A percentile compares a stretch with the other conserved stretches of the same genome.
These are phyloP conservation scores for Atkinsonella texensis DNA, from an alignment of 2,329 filamentous ascomycete genomes.

Conservation along the genomic window DNA sequence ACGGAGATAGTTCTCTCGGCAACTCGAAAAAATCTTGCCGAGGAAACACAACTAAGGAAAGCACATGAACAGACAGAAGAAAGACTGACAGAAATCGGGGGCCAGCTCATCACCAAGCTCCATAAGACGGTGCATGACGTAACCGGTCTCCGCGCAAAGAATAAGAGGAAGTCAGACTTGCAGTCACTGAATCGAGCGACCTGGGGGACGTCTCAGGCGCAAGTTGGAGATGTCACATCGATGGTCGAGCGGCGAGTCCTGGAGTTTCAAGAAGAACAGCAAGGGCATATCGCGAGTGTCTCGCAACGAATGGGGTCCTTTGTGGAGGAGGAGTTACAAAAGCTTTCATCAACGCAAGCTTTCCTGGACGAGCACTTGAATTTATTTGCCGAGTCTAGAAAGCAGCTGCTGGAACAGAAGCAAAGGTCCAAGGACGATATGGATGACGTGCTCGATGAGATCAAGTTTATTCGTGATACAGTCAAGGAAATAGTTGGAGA, in stretches of 20 bases:
- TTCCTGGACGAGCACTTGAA: slow-evolving; percentile 59
- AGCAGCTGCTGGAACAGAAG: slow-evolving; percentile 56
- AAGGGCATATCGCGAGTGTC: slow-evolving; percentile 54
- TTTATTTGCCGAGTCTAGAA: slow-evolving; percentile 55
- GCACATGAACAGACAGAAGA: slow-evolving; percentile 80
- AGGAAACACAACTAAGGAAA: slow-evolving; percentile 68
- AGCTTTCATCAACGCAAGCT: slow-evolving; percentile 56
- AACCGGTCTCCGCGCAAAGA: slow-evolving; percentile 71
- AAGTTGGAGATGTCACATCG: slow-evolving; percentile 65
- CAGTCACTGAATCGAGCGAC: slow-evolving; percentile 66
- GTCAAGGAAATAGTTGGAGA: slow-evolving; percentile 79
- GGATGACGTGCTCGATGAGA: slow-evolving; percentile 85
- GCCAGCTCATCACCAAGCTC: slow-evolving; percentile 65
- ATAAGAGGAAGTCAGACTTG: slow-evolving; percentile 72
- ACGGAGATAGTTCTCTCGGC: slow-evolving; percentile 74
- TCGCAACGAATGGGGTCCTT: slow-evolving; percentile 65
- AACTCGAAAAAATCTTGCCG: slow-evolving; percentile 62
- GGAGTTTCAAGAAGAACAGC: slow-evolving; percentile 61
- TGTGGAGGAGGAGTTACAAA: slow-evolving; percentile 60
- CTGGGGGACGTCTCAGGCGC: slow-evolving; percentile 65
- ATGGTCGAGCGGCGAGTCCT: slow-evolving; percentile 66
- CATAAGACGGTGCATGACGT: slow-evolving; percentile 70
- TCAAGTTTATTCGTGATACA: slow-evolving; percentile 76
- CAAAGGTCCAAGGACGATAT: slow-evolving; percentile 66
- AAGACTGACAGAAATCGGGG: slow-evolving; percentile 61